Base-by-base conservation (phyloP, 2,329 filamentous ascomycete genomes). In the Alternaria sp. region DNA sequence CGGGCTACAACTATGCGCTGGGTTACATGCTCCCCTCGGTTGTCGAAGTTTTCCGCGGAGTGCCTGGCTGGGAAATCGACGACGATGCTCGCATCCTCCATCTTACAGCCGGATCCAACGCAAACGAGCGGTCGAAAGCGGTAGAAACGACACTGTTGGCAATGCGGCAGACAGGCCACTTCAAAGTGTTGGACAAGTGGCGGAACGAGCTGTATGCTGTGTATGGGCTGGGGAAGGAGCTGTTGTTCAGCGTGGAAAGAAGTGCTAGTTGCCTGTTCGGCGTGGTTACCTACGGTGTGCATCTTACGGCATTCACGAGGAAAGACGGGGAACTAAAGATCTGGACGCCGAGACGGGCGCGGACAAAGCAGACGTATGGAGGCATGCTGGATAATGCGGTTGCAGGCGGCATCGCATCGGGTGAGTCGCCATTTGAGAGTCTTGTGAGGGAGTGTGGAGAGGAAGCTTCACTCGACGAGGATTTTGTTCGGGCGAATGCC, bases 361-460 rank as follows among this genome's bases (percentile, higher is more conserved):
- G 84, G 55, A 87, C 84, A 62, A 99, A 98, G 84, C 88, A 92
- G 69, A 97, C 94, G 0, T 99, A 95, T 76, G 90, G 91, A 0
- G 87, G 91, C n/a, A 94, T 97, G 84, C 84, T 99, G 69, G 96
- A 99, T 80, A 99, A 98, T 79, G 94, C 94, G 2, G 96, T 97
- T 7, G 96, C 94, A 0, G 92, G 92, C 4, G 92, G 93, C 0
- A 89, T 98, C 70, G 89, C 91, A 78, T 92, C 92, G 0, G 91
- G 90, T 14, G 94, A 97, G 78, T 86, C 86, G 21, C 91, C 92
- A 0, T 90, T 94, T 53, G 93, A 95, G 75, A 93, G 91, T 77
- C 82, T 97, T 56, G 86, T 97, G 20, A 88, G 95, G 58, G 96
- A 99, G 81, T 90, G 91, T 4, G 90, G 90, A 67, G 96, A 99